Conservation (phyloP, 495 filamentous ascomycete genomes). For the Tuber magnatum region DNA sequence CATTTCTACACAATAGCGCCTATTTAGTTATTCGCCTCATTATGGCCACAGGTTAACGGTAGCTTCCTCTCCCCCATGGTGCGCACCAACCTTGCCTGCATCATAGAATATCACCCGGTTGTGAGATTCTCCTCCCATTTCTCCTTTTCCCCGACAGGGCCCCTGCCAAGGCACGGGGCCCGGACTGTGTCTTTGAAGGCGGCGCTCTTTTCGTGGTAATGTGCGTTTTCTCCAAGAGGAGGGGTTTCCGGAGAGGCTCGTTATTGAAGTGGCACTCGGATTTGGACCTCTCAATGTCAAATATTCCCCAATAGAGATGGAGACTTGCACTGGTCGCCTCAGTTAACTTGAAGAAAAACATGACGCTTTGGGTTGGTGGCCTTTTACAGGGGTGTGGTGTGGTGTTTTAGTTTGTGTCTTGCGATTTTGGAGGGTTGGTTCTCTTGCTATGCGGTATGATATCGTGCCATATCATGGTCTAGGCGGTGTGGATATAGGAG, state of each 20-base stretch:
- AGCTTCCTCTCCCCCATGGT: too few species aligned
- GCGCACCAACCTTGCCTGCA: neutral
- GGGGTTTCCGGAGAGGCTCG: neutral
- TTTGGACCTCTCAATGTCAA: neutral
- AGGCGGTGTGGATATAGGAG: neutral
- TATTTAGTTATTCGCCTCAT: too few species aligned
- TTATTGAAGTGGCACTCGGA: neutral
- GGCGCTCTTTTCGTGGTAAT: neutral
- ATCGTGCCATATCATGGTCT: too few species aligned
- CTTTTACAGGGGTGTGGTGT: too few species aligned
- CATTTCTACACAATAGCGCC: too few species aligned
- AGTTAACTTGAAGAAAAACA: neutral
- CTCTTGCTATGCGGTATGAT: too few species aligned
- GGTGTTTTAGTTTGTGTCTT: too few species aligned
- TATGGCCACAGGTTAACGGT: too few species aligned
- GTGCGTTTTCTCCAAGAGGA: neutral
- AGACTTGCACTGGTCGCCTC: neutral
- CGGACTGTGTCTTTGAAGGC: neutral
- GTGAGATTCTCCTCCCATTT: neutral
- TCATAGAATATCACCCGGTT: neutral
- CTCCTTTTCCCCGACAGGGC: neutral
- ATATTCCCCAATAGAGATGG: neutral
- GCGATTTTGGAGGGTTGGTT: too few species aligned
- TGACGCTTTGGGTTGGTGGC: too few species aligned
- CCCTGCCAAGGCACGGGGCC: neutral